Base-by-base conservation (phyloP, 1,284 basidiomycete genomes). In the Dichomitus squalens region DNA sequence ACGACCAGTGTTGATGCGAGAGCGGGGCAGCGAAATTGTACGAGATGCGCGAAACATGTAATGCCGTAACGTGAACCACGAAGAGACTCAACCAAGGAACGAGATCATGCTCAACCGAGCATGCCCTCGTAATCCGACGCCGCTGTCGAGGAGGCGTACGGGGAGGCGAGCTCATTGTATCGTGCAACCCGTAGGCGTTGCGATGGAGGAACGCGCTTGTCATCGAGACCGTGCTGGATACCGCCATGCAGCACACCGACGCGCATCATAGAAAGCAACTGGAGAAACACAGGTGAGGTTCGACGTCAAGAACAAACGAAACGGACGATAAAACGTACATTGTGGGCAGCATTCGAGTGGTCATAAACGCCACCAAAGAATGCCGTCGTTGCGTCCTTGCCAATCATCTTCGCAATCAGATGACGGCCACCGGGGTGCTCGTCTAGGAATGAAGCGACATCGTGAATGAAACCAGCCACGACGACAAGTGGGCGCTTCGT, bases 291-390 rank as follows among this genome's bases (percentile, higher is more conserved):
- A 51, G 33, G 20, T 23, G 29, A 69, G 74, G 70, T 11, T 27
- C 49, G 7, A n/a, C 16, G 33, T 38, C 7, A 20, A 41, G 34
- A 40, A 34, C 18, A 4, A 1, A 18, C 51, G 27, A 53, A 23
- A 3, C 3, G 4, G 6, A 25, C n/a, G 20, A 23, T 27, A 55
- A 20, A 31, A 71, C 86, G 48, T 69, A 90, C 87, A 66, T 92
- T 92, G 75, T 94, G 91, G 2, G 94, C 94, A 38, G 92, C 93
- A 69, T 96, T 95, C 23, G 92, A 95, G 72, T 96, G 94, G 64
- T 96, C 92, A 71, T 96, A 95, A 1, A 95, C 90, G 66, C 94
- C 95, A 58, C 95, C 95, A 69, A 95, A 95, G 83, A 97, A 96
- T 3, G 94, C 93, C 0, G 92, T 90, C 0, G 94, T 94, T 2